phyloP scores from a whole-genome alignment of 1,139 yeast species.

The Kodamaea ohmeri region DNA sequence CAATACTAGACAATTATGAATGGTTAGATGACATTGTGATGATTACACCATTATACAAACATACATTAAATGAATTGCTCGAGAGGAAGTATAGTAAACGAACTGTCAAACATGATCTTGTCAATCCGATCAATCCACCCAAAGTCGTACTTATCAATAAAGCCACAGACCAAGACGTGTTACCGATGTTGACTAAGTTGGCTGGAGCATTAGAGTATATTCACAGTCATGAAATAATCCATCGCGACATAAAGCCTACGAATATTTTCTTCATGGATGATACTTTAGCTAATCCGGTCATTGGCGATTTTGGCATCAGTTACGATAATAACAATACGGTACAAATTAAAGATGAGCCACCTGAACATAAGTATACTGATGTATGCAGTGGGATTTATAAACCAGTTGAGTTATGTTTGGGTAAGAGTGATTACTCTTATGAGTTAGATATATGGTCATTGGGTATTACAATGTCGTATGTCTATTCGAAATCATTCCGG shows the following conservation, averaged over 20 bases:
- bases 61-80: slow-evolving; percentile 28
- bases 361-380: slow-evolving; percentile 55
- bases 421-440: slow-evolving; percentile 56
- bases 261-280: slow-evolving; percentile 56
- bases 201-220: slow-evolving; percentile 49
- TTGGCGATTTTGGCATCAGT: slow-evolving; percentile 82
- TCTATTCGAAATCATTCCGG: slow-evolving; percentile 48
- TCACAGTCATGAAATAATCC: slow-evolving; percentile 66
- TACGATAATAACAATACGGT: slow-evolving; percentile 31
- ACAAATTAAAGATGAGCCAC: slow-evolving; percentile 44
- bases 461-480: slow-evolving; percentile 63
- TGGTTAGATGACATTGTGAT: slow-evolving; percentile 35
- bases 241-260: slow-evolving; percentile 82
- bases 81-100: slow-evolving; percentile 15
- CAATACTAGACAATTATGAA: slow-evolving; percentile 23
- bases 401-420: slow-evolving; percentile 81
- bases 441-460: slow-evolving; percentile 81
- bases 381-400: slow-evolving; percentile 76
- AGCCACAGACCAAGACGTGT: slow-evolving; percentile 8
- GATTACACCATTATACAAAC: slow-evolving; percentile 33
- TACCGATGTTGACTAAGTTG: slow-evolving; percentile 39
- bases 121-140: slow-evolving; percentile 18
- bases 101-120: slow-evolving; percentile 23
- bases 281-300: slow-evolving; percentile 35
- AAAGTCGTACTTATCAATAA: slow-evolving; percentile 13